Evolutionary conservation across 2,329 filamentous ascomycete genomes (phyloP).

Genomic region (Zymoseptoria crescenta): DNA sequence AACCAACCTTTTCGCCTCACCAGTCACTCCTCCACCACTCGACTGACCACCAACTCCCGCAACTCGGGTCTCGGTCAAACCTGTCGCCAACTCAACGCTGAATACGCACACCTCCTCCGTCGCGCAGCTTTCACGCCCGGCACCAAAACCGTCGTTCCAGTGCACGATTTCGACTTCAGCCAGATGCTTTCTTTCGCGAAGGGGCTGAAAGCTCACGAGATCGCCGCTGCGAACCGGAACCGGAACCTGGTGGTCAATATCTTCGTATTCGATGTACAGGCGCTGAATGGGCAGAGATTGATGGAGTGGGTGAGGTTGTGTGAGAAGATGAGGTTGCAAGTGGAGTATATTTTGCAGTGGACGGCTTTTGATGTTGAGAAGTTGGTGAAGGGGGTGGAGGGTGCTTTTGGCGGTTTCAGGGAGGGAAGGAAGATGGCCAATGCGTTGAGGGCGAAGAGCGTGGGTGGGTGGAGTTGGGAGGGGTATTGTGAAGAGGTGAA

Average conservation of each 20-base stretch:
- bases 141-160: constrained; percentile 7
- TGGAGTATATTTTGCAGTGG: constrained; percentile 14
- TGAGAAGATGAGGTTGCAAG: constrained; percentile 6
- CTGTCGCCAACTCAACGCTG: constrained; percentile 12
- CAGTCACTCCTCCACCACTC: background rate
- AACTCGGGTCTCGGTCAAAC: constrained; percentile 5
- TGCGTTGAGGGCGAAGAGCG: constrained; percentile 4
- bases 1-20: constrained; percentile 13
- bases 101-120: constrained; percentile 11
- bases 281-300: constrained; percentile 2
- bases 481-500: background rate
- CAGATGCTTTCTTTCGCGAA: constrained; percentile 10
- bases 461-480: constrained; percentile 10
- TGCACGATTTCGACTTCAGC: constrained; percentile 15
- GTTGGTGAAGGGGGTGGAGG: constrained; percentile 6
- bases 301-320: constrained; percentile 7
- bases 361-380: constrained; percentile 5
- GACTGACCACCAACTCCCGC: background rate
- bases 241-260: constrained; percentile 11
- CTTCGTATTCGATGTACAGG: constrained; percentile 1
- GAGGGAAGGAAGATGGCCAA: constrained; percentile 14
- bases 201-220: constrained; percentile 8
- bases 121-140: constrained; percentile 13
- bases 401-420: constrained; percentile 2
- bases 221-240: constrained; percentile 9